Conservation (phyloP, 345 rosid genomes). For the Nasturtium officinale region DNA sequence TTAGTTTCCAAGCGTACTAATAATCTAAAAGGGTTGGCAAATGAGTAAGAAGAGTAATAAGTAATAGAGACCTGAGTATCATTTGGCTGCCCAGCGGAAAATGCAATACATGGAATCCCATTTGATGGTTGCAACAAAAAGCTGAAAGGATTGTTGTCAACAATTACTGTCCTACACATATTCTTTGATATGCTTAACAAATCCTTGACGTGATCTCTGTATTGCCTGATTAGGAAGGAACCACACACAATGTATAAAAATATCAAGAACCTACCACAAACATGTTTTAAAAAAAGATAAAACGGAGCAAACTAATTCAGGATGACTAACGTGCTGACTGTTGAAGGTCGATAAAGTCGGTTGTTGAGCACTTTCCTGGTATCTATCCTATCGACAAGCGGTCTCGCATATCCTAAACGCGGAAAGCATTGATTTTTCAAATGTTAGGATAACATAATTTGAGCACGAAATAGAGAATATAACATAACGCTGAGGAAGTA, state of each 20-base stretch:
- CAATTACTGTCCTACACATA: conserved; percentile 76
- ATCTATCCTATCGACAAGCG: conserved; percentile 90
- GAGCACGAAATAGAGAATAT: not conserved
- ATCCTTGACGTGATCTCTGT: conserved; percentile 93
- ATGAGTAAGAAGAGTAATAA: conserved; percentile 2
- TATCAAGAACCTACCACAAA: not conserved
- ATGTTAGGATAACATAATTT: not conserved
- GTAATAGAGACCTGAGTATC: conserved; percentile 67
- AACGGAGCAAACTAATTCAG: conserved; percentile 14
- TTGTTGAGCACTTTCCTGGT: conserved; percentile 61
- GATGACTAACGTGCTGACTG: conserved; percentile 82
- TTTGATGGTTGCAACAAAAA: conserved; percentile 90
- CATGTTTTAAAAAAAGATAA: not conserved
- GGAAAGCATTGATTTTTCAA: not conserved
- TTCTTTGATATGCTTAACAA: conserved; percentile 73
- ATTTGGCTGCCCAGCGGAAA: conserved; percentile 75
- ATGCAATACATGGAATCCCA: conserved; percentile 96
- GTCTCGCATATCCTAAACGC: conserved; percentile 86
- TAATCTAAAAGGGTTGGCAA: not conserved
- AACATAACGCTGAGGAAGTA: conserved; percentile 20
- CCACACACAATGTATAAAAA: not conserved
- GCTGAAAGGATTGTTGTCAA: conserved; percentile 97
- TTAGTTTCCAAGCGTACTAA: conserved; percentile 8
- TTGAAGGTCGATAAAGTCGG: conserved; percentile 95
- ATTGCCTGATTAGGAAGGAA: conserved; percentile 56